Conservation (phyloP, 179 eudicot species). For the Beta lomatogona region DNA sequence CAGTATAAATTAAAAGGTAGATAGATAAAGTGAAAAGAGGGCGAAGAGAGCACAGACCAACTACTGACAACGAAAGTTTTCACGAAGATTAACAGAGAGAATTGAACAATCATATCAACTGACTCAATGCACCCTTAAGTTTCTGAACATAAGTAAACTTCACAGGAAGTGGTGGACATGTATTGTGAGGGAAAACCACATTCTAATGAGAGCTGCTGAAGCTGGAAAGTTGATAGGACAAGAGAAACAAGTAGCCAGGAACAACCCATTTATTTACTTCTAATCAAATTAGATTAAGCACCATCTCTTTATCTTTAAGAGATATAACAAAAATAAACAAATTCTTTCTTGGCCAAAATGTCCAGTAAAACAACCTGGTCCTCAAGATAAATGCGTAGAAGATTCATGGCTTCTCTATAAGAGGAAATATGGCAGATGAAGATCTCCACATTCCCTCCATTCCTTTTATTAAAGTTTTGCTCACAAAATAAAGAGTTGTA, state of each 20-base stretch:
- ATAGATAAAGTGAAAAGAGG: conserved; percentile 10
- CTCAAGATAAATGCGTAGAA: not conserved
- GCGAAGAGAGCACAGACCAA: conserved; percentile 13
- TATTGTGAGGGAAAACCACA: not conserved
- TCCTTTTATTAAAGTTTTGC: not conserved
- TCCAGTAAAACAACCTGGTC: not conserved
- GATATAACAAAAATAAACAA: not conserved
- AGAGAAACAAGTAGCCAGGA: not conserved
- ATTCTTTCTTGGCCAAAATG: not conserved
- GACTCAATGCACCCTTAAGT: not conserved
- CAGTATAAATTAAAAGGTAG: conserved; percentile 22
- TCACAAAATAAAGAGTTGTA: not conserved
- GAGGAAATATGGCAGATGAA: not conserved
- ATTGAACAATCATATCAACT: not conserved
- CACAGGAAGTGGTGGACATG: conserved; percentile 9
- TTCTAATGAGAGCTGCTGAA: not conserved
- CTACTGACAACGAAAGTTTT: not conserved
- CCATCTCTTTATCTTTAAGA: not conserved
- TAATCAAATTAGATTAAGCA: not conserved
- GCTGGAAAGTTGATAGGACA: conserved; percentile 1
- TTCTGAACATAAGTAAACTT: not conserved
- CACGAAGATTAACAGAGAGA: not conserved
- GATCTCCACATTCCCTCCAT: not conserved
- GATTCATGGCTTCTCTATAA: not conserved
- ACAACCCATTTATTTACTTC: not conserved